phyloP scores from a whole-genome alignment of 257 asterid genomes.

The Agastache rugosa region DNA sequence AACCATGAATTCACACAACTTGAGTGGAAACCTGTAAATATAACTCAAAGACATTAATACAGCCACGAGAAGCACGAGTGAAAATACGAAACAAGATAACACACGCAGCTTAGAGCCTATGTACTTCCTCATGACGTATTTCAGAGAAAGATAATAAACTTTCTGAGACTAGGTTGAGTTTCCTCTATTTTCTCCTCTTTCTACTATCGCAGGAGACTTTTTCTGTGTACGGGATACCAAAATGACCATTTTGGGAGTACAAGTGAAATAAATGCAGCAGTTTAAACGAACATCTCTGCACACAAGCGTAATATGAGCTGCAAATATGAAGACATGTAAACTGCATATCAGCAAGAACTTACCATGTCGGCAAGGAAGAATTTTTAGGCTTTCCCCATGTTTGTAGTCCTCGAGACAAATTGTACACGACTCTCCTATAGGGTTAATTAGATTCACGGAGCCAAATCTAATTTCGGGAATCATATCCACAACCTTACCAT shows the following conservation, averaged over 20 bases:
- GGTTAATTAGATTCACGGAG: slow-evolving; percentile 18
- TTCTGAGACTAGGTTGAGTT: slow-evolving; percentile 4
- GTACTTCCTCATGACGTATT: background rate
- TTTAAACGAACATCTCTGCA: background rate
- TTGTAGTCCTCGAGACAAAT: slow-evolving; percentile 45
- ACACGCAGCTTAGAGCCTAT: background rate
- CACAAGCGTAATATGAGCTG: background rate
- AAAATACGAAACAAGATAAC: background rate
- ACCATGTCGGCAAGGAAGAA: slow-evolving; percentile 45
- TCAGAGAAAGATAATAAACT: background rate
- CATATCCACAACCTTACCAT: slow-evolving; percentile 32
- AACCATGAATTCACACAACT: slow-evolving; percentile 42
- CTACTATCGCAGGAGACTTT: too few species aligned
- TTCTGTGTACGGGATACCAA: background rate
- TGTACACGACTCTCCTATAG: slow-evolving; percentile 36
- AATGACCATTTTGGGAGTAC: background rate
- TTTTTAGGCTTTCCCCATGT: slow-evolving; percentile 35
- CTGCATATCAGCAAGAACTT: slow-evolving; percentile 1
- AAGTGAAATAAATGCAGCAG: background rate
- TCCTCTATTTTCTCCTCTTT: background rate
- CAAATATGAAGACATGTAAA: background rate
- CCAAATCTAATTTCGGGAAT: slow-evolving; percentile 34
- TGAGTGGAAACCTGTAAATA: slow-evolving; percentile 36
- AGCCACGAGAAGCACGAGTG: slow-evolving; percentile 9
- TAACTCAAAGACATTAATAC: slow-evolving; percentile 2